Evolutionary conservation across 2,329 filamentous ascomycete species (phyloP), one percentile per base, ranked within the genome.

Genomic region (Trichoderma sp.): DNA sequence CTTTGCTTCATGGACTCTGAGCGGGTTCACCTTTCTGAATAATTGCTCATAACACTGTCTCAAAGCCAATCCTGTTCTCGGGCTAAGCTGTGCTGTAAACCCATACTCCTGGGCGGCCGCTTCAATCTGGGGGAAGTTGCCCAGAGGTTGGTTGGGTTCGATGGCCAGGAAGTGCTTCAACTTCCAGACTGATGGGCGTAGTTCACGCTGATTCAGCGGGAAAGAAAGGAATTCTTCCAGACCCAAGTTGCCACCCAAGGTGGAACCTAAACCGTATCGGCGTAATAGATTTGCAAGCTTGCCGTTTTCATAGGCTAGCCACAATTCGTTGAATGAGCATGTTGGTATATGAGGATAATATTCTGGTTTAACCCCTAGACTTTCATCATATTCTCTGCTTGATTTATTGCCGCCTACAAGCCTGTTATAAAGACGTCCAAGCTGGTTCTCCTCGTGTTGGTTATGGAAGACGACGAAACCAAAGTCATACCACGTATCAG

Each of bases 151-250:
- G 13, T 37, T 55, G 18, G 30, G 30, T 28, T 65, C 60, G 21
- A 65, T 49, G 28, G 60, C 60, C 13, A 65, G 28, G 14, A 65
- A 65, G 21, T 65, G 60, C n/a, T 65, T 65, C 32, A 65, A 43
- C 30, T 49, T 65, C 60, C 49, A 65, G 34, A 52, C 30, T 26
- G 60, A 65, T 28, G 49, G 60, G 49, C 60, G 60, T 24, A 55
- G 49, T 37, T 54, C 28, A 21, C 28, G 30, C 28, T 54, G 49
- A 5, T 28, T 5, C 32, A 54, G 32, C 3, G 60, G 28, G 7
- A 55, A 55, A 24, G 60, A 55, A 13, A 65, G n/a, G 28, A 65
- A 65, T 24, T 52, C 60, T 11, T 28, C 21, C 1, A 65, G 30
- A 16, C 60, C 46, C 24, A 13, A 16, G 37, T 60, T 11, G 16